Percentiles rank a stretch among this genome's conserved stretches.
These are phyloP conservation scores for Protea cynaroides DNA, from an alignment of 164 flowering plant genomes.

Conservation along the genomic window DNA sequence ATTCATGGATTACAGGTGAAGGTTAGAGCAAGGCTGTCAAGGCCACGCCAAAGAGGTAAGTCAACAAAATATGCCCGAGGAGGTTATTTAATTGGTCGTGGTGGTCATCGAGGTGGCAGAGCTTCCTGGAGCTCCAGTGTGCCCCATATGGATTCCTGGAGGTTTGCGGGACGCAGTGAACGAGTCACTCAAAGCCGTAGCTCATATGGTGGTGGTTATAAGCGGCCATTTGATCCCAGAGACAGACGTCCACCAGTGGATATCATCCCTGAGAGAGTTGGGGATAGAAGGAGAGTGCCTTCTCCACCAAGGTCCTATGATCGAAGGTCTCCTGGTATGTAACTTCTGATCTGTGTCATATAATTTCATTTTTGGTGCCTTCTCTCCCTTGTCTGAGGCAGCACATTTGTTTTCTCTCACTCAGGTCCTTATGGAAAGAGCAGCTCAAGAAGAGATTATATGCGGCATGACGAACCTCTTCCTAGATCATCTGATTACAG, in stretches of 20 bases:
- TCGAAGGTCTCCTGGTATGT: slow-evolving; percentile 24
- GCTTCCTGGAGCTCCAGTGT: slow-evolving; percentile 12
- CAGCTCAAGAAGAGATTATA: slow-evolving; percentile 19
- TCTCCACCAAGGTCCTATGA: slow-evolving; percentile 16
- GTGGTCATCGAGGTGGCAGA: slow-evolving; percentile 12
- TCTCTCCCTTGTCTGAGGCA: background rate
- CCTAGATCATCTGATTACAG: slow-evolving; percentile 16
- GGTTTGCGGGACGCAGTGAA: slow-evolving; percentile 18
- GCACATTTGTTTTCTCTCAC: background rate
- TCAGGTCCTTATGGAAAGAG: slow-evolving; percentile 14
- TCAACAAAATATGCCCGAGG: slow-evolving; percentile 15
- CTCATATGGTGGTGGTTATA: slow-evolving; percentile 15
- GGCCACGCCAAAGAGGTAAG: slow-evolving; percentile 26
- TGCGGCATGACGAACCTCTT: slow-evolving; percentile 14
- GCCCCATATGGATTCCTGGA: slow-evolving; percentile 14
- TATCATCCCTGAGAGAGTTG: slow-evolving; percentile 13
- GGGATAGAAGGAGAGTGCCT: slow-evolving; percentile 11
- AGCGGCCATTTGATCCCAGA: slow-evolving; percentile 13
- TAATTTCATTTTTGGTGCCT: background rate
- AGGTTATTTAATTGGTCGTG: slow-evolving; percentile 13
- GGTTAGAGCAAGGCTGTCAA: slow-evolving; percentile 25
- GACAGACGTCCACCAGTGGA: slow-evolving; percentile 14
- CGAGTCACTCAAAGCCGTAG: slow-evolving; percentile 13
- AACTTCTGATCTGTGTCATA: background rate
- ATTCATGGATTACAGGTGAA: slow-evolving; percentile 7